phyloP scores from a whole-genome alignment of 2,329 filamentous ascomycete genomes.

The Drechslerella stenobrocha region DNA sequence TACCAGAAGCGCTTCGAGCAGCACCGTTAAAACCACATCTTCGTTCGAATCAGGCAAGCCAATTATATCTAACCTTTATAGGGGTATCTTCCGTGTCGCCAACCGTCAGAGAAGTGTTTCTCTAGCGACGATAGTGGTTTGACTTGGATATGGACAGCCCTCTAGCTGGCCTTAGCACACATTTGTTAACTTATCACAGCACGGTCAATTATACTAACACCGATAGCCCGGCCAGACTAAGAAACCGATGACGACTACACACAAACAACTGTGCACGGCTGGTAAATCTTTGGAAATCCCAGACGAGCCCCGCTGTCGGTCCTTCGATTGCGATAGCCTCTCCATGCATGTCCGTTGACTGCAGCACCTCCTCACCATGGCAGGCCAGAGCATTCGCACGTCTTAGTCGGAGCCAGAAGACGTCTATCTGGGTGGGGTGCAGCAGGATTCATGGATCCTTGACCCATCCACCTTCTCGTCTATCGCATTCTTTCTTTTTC shows the following conservation, averaged over 20 bases:
- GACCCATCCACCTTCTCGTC: neutral
- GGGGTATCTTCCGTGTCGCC: neutral
- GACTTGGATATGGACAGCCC: neutral
- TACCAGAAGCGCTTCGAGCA: constrained; percentile 10
- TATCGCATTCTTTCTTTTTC: neutral
- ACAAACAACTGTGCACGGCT: too few species aligned
- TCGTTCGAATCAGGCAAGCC: neutral
- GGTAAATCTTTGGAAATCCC: neutral
- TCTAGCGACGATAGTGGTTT: neutral
- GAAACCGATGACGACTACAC: neutral
- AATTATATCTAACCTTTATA: neutral
- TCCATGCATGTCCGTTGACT: too few species aligned
- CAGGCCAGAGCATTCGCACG: too few species aligned
- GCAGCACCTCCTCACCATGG: too few species aligned
- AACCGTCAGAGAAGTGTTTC: neutral
- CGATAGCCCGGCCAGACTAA: neutral
- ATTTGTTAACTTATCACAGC: too few species aligned
- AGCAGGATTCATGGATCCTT: neutral
- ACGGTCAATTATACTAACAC: neutral
- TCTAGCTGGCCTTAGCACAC: neutral
- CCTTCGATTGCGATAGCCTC: neutral
- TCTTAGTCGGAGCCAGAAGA: too few species aligned
- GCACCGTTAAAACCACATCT: neutral
- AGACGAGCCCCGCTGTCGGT: constrained; percentile 1
- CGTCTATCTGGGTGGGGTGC: too few species aligned